Evolutionary conservation across 2,329 filamentous ascomycete species (phyloP), one percentile per base, ranked within the genome.

Genomic region (Trichoderma aggressivum): DNA sequence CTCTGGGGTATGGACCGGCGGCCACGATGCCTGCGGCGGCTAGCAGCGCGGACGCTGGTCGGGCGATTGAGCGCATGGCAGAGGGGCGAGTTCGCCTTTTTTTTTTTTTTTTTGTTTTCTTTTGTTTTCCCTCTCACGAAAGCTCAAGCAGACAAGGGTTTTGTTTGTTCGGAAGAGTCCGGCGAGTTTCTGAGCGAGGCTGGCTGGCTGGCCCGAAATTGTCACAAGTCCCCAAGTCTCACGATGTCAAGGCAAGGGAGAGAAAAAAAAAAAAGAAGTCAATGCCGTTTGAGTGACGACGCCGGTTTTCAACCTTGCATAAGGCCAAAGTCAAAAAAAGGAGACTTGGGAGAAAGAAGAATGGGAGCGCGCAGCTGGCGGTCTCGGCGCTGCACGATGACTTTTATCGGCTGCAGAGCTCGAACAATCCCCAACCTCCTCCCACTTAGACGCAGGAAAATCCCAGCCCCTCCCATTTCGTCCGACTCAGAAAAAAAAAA

Each of bases 1-100:
- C 84, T 76, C 81, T 83, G 55, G 86, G 86, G 71, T 83, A 86
- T 0, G 88, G 87, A 28, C 80, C 78, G 21, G 87, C 86, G 63
- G 77, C 75, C 72, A 76, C 73, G 36, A 74, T 78, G 76, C 76
- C 76, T 72, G 75, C 79, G 75, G 74, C 77, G 75, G 74, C 76
- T 74, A 85, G 76, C 73, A 85, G 77, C 73, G 64, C 53, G 43
- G 70, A 50, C n/a, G 61, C 64, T 26, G 73, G 69, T 62, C 71
- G 64, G 47, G 36, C 47, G 55, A 70, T 36, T 21, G 62, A 70
- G 59, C 60, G 63, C 73, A 73, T 72, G 65, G 60, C 55, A 26
- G n/a, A 7, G 18, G 18, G 8, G 5, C 26, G 55, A 58, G 11
- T 34, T 32, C 55, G 18, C 28, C 55, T 14, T 24, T 50, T 11